Conservation (phyloP, 306 rosid species). For the Mucuna pruriens region DNA sequence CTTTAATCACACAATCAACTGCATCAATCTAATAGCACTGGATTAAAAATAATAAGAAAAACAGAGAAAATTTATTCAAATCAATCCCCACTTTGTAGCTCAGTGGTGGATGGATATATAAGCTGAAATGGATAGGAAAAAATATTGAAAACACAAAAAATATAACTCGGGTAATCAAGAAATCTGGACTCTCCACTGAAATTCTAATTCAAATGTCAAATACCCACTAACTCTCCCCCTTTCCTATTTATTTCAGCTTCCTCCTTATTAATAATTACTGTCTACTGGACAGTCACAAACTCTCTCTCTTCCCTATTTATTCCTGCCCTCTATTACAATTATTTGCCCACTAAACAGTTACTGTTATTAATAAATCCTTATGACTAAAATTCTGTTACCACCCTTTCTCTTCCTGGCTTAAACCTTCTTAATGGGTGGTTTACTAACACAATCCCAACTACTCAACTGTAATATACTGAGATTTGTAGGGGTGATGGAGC, state of each 20-base stretch:
- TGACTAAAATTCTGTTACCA: not conserved
- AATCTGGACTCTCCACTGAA: not conserved
- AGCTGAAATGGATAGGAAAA: not conserved
- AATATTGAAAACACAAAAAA: not conserved
- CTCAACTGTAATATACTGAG: slow-evolving; percentile 5
- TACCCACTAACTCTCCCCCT: not conserved
- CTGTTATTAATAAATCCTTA: not conserved
- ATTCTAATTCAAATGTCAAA: not conserved
- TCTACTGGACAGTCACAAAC: not conserved
- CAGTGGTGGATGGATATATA: not conserved
- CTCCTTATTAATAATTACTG: not conserved
- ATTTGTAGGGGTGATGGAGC: not conserved
- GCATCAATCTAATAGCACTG: slow-evolving; percentile 4
- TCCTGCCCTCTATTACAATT: not conserved
- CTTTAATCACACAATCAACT: slow-evolving; percentile 26
- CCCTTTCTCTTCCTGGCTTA: not conserved
- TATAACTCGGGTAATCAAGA: not conserved
- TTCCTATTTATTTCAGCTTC: not conserved
- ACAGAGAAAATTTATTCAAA: not conserved
- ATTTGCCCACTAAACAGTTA: not conserved
- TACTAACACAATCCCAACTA: not conserved
- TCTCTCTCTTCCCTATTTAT: not conserved
- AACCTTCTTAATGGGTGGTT: not conserved
- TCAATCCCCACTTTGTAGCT: not conserved
- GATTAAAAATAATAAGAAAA: not conserved